Evolutionary conservation across 148 eudicot species (phyloP).

Genomic region (Pharnaceum exiguum): DNA sequence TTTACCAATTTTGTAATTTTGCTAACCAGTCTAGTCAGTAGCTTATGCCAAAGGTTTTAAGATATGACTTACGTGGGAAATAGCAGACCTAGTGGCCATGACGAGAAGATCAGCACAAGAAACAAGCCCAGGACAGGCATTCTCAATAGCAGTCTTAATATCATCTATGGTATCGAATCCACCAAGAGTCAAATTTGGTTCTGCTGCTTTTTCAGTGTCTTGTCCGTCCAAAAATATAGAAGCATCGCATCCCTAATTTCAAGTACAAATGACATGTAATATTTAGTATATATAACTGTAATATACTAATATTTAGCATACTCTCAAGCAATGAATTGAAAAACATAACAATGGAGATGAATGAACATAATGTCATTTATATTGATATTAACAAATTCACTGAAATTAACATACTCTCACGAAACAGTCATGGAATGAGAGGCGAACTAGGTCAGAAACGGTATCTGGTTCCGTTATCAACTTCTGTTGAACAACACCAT

Average conservation of each 20-base stretch:
- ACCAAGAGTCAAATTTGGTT: constrained; percentile 30
- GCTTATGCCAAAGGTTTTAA: neutral
- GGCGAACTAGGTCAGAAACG: constrained; percentile 44
- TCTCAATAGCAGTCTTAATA: constrained; percentile 37
- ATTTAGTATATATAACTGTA: neutral
- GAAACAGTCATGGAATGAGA: constrained; percentile 61
- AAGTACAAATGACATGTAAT: neutral
- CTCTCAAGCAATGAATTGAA: neutral
- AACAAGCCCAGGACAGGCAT: constrained; percentile 45
- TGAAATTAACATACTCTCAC: constrained; percentile 40
- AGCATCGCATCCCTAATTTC: constrained; percentile 72
- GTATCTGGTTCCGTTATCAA: constrained; percentile 22
- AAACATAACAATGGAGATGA: neutral
- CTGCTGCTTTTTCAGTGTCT: constrained; percentile 34
- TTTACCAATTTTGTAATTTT: neutral
- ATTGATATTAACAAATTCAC: no score
- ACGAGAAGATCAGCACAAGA: constrained; percentile 54
- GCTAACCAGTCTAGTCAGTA: no score
- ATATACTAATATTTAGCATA: neutral
- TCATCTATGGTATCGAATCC: constrained; percentile 36
- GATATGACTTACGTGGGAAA: constrained; percentile 25
- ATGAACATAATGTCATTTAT: neutral
- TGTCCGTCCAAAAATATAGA: constrained; percentile 46
- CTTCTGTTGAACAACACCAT: constrained; percentile 14
- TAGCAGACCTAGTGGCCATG: constrained; percentile 46